Conservation (phyloP, 192 early-diverging fungal genomes). For the Coemansia sp. region DNA sequence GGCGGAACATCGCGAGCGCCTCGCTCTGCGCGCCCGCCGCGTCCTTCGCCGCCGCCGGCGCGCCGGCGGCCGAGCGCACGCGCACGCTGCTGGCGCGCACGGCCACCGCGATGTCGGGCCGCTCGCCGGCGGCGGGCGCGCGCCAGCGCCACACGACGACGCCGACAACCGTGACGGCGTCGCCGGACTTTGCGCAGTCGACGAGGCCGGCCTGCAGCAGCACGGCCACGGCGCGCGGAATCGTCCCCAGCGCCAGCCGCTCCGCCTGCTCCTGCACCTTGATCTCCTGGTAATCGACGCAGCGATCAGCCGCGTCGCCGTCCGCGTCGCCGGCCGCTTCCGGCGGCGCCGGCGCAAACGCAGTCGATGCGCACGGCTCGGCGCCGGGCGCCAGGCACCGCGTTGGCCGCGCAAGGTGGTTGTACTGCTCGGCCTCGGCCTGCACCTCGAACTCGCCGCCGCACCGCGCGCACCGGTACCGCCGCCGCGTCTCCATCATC, state of each 20-base stretch:
- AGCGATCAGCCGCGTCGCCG: slow-evolving; percentile 80
- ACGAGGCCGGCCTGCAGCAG: slow-evolving; percentile 94
- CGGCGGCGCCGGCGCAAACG: slow-evolving; percentile 51
- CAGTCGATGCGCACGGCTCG: slow-evolving; percentile 54
- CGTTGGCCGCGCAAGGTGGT: slow-evolving; percentile 84
- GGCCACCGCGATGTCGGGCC: slow-evolving; percentile 90
- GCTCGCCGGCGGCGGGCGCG: slow-evolving; percentile 89
- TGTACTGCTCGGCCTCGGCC: slow-evolving; percentile 81
- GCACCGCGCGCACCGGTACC: slow-evolving; percentile 84
- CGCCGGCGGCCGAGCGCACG: slow-evolving; percentile 61
- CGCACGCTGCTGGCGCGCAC: slow-evolving; percentile 94
- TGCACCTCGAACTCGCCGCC: slow-evolving; percentile 85
- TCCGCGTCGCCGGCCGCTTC: background rate
- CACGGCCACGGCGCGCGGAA: slow-evolving; percentile 91
- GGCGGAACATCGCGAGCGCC: slow-evolving; percentile 76
- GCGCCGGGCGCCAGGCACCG: slow-evolving; percentile 50
- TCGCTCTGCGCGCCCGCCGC: slow-evolving; percentile 47
- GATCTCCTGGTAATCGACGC: slow-evolving; percentile 94
- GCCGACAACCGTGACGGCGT: slow-evolving; percentile 94
- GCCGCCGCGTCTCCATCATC: slow-evolving; percentile 69
- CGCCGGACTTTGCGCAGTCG: slow-evolving; percentile 92
- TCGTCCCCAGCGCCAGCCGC: slow-evolving; percentile 88
- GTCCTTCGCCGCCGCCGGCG: background rate
- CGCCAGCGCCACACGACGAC: slow-evolving; percentile 86
- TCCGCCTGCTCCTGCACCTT: slow-evolving; percentile 96